Conservation (phyloP, 108 stramenopile genomes). For the Skeletonema marinoi region DNA sequence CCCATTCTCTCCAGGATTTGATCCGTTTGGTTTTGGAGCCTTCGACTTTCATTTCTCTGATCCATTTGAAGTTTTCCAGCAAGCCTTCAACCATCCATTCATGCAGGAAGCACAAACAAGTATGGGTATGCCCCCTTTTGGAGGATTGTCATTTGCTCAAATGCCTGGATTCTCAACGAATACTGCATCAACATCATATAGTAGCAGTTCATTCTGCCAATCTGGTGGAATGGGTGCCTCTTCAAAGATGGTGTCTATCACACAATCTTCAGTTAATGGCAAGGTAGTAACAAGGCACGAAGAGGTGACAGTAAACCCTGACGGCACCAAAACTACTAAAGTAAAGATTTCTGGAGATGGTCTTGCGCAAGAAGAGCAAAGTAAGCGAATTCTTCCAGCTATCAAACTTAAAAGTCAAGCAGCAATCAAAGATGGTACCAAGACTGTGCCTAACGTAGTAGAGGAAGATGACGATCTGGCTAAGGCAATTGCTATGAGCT, state of each 20-base stretch:
- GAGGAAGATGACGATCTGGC: neutral
- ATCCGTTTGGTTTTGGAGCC: slow-evolving; percentile 19
- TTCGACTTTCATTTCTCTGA: slow-evolving; percentile 24
- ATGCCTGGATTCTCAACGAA: neutral
- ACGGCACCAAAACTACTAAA: slow-evolving; percentile 19
- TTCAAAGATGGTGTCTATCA: slow-evolving; percentile 26
- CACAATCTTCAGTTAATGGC: slow-evolving; percentile 27
- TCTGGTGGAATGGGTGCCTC: neutral
- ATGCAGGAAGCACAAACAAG: neutral
- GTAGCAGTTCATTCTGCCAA: slow-evolving; percentile 12
- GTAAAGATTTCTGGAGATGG: slow-evolving; percentile 26
- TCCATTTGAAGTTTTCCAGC: slow-evolving; percentile 37
- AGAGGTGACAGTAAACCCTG: slow-evolving; percentile 22
- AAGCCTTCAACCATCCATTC: slow-evolving; percentile 14
- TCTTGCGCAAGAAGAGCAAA: neutral
- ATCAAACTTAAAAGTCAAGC: neutral
- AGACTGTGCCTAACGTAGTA: neutral
- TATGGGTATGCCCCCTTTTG: neutral
- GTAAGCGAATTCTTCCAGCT: neutral
- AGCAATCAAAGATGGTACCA: neutral
- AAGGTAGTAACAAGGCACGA: slow-evolving; percentile 29
- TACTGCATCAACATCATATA: slow-evolving; percentile 1
- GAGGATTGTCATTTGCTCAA: neutral
- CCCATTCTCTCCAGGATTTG: slow-evolving; percentile 16
- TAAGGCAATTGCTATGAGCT: neutral